These are phyloP conservation scores for Allium sativum DNA, from an alignment of 106 monocot species.

Conservation along the genomic window DNA sequence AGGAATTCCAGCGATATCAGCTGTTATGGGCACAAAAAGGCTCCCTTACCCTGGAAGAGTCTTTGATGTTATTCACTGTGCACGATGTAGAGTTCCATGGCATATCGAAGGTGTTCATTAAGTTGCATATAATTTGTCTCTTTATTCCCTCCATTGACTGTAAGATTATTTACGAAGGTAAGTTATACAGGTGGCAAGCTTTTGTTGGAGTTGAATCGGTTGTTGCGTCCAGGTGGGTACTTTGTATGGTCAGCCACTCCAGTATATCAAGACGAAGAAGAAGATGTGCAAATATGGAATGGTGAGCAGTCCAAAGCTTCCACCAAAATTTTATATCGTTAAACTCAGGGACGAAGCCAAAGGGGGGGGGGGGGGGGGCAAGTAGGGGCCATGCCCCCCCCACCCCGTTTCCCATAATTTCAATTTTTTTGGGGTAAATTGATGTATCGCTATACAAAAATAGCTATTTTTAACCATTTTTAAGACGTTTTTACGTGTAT, in stretches of 20 bases:
- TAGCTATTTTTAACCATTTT: too few species aligned
- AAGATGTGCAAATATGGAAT: slow-evolving; percentile 84
- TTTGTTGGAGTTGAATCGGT: slow-evolving; percentile 77
- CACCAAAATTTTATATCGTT: too few species aligned
- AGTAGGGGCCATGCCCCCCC: too few species aligned
- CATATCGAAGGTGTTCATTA: slow-evolving; percentile 69
- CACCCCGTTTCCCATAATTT: too few species aligned
- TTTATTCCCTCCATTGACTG: not conserved
- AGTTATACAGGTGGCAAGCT: slow-evolving; percentile 64
- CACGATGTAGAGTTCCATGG: slow-evolving; percentile 94
- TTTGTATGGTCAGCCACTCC: slow-evolving; percentile 98
- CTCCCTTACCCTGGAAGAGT: slow-evolving; percentile 66
- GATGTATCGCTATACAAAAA: too few species aligned
- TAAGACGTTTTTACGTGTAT: too few species aligned
- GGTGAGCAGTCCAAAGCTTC: slow-evolving; percentile 19
- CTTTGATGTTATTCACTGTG: slow-evolving; percentile 90
- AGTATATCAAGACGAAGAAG: slow-evolving; percentile 50
- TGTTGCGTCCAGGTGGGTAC: slow-evolving; percentile 82
- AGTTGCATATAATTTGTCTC: not conserved
- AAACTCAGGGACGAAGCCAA: too few species aligned
- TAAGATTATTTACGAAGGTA: slow-evolving; percentile 2
- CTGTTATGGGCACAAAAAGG: slow-evolving; percentile 89
- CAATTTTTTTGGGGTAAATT: too few species aligned
- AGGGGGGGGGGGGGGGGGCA: too few species aligned
- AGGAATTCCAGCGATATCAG: slow-evolving; percentile 89